A percentile compares a stretch with the other conserved stretches of the same genome.
These are phyloP conservation scores for Exophiala sp. DNA, from an alignment of 2,329 filamentous ascomycete species.

Conservation along the genomic window DNA sequence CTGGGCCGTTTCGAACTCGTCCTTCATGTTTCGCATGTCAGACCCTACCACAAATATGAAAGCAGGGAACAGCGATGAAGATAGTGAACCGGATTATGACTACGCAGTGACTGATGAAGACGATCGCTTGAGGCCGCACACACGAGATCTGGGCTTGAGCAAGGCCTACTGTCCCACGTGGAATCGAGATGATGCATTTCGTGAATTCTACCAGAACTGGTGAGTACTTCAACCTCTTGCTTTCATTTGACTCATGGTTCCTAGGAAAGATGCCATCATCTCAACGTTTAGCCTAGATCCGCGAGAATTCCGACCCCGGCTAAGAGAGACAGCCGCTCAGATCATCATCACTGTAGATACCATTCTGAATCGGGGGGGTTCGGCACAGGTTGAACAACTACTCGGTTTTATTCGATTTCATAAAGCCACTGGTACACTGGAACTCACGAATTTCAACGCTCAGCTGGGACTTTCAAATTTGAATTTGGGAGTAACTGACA, in stretches of 20 bases:
- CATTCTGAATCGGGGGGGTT: not conserved
- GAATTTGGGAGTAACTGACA: conserved; percentile 10
- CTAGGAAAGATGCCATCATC: conserved; percentile 20
- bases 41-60: too few species aligned
- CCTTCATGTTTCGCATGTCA: too few species aligned
- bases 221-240: too few species aligned
- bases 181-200: conserved; percentile 12
- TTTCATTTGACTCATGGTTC: conserved; percentile 1
- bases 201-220: conserved; percentile 24
- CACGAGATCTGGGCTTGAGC: not conserved
- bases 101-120: not conserved
- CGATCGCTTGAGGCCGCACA: not conserved
- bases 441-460: conserved; percentile 29
- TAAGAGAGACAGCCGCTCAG: conserved; percentile 3
- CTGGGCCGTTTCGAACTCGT: too few species aligned
- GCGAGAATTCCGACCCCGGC: conserved; percentile 11
- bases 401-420: conserved; percentile 28
- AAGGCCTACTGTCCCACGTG: not conserved
- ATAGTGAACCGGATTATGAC: not conserved
- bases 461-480: conserved; percentile 15
- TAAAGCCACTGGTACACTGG: conserved; percentile 18
- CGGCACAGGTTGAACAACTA: not conserved
- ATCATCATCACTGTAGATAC: conserved; percentile 9
- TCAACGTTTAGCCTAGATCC: conserved; percentile 10
- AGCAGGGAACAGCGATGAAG: too few species aligned